Evolutionary conservation across 352 stramenopile species (phyloP).

Genomic region (Pythium sukuiense): DNA sequence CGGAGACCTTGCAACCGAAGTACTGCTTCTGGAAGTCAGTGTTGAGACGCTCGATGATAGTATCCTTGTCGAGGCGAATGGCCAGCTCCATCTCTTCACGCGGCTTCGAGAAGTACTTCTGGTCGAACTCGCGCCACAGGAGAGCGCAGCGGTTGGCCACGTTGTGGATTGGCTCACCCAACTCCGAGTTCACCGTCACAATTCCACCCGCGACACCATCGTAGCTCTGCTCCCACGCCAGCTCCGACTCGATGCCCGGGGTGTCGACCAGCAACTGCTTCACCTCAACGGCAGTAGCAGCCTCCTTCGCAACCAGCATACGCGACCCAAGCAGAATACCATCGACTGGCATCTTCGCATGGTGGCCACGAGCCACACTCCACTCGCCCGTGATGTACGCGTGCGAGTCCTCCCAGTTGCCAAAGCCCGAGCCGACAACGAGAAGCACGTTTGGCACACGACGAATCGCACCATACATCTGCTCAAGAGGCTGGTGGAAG

Average conservation of each 20-base stretch:
- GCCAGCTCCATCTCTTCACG: slow-evolving; percentile 68
- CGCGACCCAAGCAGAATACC: slow-evolving; percentile 82
- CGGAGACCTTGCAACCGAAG: slow-evolving; percentile 67
- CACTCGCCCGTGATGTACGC: slow-evolving; percentile 85
- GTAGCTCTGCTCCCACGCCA: slow-evolving; percentile 83
- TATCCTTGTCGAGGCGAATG: slow-evolving; percentile 68
- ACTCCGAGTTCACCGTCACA: slow-evolving; percentile 81
- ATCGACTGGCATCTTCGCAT: slow-evolving; percentile 76
- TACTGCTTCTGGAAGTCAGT: slow-evolving; percentile 90
- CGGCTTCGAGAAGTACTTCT: slow-evolving; percentile 83
- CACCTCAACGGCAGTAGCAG: slow-evolving; percentile 77
- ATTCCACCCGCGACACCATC: slow-evolving; percentile 63
- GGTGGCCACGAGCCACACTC: slow-evolving; percentile 53
- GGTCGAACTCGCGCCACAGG: slow-evolving; percentile 84
- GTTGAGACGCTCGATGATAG: slow-evolving; percentile 81
- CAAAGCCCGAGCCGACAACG: slow-evolving; percentile 85
- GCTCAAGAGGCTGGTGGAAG: slow-evolving; percentile 77
- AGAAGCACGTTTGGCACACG: slow-evolving; percentile 81
- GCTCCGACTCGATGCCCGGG: slow-evolving; percentile 64
- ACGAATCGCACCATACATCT: slow-evolving; percentile 77
- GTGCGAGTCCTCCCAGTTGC: slow-evolving; percentile 79
- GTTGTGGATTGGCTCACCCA: slow-evolving; percentile 87
- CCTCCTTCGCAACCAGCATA: slow-evolving; percentile 87
- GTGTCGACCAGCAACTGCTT: slow-evolving; percentile 86
- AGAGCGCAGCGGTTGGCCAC: slow-evolving; percentile 75